Percentiles rank a stretch among this genome's conserved stretches.
Evolutionary conservation across 305 asterid genomes (phyloP).

Genomic region (Fraxinus velutina): DNA sequence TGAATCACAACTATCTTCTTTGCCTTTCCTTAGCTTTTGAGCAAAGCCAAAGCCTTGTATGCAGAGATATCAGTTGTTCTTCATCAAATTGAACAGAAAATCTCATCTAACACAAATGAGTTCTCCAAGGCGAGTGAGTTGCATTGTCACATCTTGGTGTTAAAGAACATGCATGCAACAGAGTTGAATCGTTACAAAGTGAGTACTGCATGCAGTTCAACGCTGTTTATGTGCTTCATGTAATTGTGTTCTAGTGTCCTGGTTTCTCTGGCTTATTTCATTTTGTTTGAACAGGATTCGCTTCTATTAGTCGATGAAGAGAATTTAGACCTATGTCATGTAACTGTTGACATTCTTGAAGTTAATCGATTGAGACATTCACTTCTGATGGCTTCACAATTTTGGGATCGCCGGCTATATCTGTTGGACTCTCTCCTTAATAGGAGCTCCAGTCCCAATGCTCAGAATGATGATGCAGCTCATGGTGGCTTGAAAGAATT

Average conservation of each 20-base stretch:
- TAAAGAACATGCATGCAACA: slow-evolving; percentile 47
- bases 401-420: slow-evolving; percentile 67
- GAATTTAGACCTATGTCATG: slow-evolving; percentile 27
- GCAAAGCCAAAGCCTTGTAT: slow-evolving; percentile 59
- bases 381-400: slow-evolving; percentile 52
- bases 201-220: slow-evolving; percentile 24
- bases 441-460: slow-evolving; percentile 38
- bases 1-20: slow-evolving; percentile 19
- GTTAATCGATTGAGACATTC: slow-evolving; percentile 73
- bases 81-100: slow-evolving; percentile 43
- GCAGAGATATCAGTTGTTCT: slow-evolving; percentile 62
- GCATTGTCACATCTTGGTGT: slow-evolving; percentile 49
- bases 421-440: slow-evolving; percentile 57
- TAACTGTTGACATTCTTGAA: slow-evolving; percentile 61
- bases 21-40: slow-evolving; percentile 46
- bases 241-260: not conserved
- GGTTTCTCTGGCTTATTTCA: slow-evolving; percentile 9
- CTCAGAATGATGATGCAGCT: slow-evolving; percentile 31
- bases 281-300: slow-evolving; percentile 40
- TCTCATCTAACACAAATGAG: slow-evolving; percentile 41
- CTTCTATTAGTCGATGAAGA: slow-evolving; percentile 40
- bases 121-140: slow-evolving; percentile 49
- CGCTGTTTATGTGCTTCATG: slow-evolving; percentile 6
- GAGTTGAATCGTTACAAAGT: slow-evolving; percentile 59
- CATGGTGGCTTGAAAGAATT: slow-evolving; percentile 30